phyloP scores from a whole-genome alignment of 2,329 filamentous ascomycete genomes.

The Trichoderma arundinaceum region DNA sequence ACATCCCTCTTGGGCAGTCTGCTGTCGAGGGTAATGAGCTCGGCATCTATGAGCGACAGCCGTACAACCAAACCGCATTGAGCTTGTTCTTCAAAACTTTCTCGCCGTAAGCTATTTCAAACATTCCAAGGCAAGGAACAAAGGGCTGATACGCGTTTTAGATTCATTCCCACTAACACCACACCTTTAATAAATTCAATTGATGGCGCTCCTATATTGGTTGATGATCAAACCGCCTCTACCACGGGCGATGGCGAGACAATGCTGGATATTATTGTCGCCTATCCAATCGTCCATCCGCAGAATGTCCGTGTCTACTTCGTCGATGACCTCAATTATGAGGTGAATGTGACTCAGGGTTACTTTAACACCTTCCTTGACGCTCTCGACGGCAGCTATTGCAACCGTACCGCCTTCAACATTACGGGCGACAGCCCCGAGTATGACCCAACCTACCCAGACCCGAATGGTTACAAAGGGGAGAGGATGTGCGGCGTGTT shows the following conservation, averaged over 20 bases:
- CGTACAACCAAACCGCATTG: conserved; percentile 11
- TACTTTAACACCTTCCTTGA: conserved; percentile 50
- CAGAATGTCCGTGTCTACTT: conserved; percentile 53
- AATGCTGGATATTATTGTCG: conserved; percentile 56
- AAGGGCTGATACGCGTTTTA: background rate
- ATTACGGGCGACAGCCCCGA: conserved; percentile 42
- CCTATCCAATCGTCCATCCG: conserved; percentile 57
- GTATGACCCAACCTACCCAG: conserved; percentile 32
- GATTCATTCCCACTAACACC: background rate
- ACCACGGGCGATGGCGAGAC: conserved; percentile 43
- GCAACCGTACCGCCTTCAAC: conserved; percentile 40
- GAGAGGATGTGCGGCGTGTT: conserved; percentile 51
- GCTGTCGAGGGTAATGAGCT: background rate
- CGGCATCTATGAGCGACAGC: conserved; percentile 11
- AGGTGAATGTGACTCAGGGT: background rate
- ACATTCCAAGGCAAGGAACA: background rate
- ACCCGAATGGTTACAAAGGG: conserved; percentile 47
- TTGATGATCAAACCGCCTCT: background rate
- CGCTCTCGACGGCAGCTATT: conserved; percentile 51
- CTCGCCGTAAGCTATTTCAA: background rate
- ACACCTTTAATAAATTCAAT: background rate
- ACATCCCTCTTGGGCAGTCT: background rate
- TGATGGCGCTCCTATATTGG: background rate
- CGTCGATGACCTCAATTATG: conserved; percentile 32
- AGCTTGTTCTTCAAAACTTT: background rate